Conservation (phyloP, 352 stramenopile species). For the Globisporangium nunn region DNA sequence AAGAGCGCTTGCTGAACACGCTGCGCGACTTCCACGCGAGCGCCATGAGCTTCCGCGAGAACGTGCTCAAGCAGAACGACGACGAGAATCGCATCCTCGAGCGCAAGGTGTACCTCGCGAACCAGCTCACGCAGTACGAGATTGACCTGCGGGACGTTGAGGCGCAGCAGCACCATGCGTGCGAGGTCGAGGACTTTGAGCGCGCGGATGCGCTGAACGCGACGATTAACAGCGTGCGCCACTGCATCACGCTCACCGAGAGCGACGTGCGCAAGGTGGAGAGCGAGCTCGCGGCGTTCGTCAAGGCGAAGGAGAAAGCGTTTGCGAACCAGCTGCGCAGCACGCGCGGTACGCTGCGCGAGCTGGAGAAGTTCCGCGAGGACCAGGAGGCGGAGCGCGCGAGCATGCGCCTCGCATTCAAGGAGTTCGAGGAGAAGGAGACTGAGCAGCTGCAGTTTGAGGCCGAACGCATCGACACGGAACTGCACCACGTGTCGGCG, state of each 20-base stretch:
- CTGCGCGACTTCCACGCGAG: conserved; percentile 72
- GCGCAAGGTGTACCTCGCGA: conserved; percentile 50
- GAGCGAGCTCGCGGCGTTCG: conserved; percentile 55
- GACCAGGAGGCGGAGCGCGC: conserved; percentile 54
- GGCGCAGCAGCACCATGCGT: conserved; percentile 71
- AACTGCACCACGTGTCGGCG: conserved; percentile 71
- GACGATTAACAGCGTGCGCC: conserved; percentile 74
- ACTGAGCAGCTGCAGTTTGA: conserved; percentile 78
- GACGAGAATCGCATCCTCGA: conserved; percentile 70
- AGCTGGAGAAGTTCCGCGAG: conserved; percentile 71
- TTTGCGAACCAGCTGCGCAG: conserved; percentile 74
- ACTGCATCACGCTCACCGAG: conserved; percentile 74
- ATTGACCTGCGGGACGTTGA: conserved; percentile 76
- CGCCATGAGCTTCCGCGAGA: conserved; percentile 57
- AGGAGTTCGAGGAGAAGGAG: conserved; percentile 57
- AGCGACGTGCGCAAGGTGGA: conserved; percentile 76
- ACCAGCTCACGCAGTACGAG: conserved; percentile 74
- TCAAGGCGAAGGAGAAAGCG: conserved; percentile 73
- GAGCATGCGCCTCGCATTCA: conserved; percentile 42
- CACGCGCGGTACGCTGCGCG: conserved; percentile 58
- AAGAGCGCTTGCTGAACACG: conserved; percentile 60
- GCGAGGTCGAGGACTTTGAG: conserved; percentile 81
- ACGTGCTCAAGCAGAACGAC: conserved; percentile 58
- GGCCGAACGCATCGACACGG: conserved; percentile 59
- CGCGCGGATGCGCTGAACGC: conserved; percentile 74